Base-by-base conservation (phyloP, 2,329 filamentous ascomycete species). In the Biscogniauxia mediterranea region DNA sequence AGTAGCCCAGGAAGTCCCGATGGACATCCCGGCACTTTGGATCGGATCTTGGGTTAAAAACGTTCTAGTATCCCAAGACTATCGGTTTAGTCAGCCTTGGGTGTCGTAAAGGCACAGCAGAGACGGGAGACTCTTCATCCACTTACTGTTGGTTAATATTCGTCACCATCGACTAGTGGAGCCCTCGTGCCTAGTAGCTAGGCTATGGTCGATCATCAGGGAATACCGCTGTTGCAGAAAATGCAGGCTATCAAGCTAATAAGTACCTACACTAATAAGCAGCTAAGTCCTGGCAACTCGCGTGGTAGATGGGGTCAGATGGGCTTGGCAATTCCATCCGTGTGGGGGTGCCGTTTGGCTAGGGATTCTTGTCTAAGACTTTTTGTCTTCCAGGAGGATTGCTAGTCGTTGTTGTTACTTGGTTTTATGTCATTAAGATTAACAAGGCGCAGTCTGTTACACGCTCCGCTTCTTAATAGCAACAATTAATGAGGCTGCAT, bases 251-350 rank as follows among this genome's bases (percentile, higher is more conserved):
- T 46, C 38, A 46, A 46, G 38, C 38, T 46, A 46, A 46, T 15
- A 46, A 46, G 38, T 46, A n/a, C 38, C 38, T n/a, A n/a, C n/a
- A n/a, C n/a, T 46, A 46, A 46, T 46, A 54, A 63, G 54, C 25
- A 57, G 59, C 53, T 63, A 62, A 56, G 62, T 63, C 64, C 62
- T 63, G 55, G 64, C 65, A 57, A 58, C 59, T 66, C 64, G 64
- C 64, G 64, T 66, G 64, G 64, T 60, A 66, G 59, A 66, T 66
- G 64, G 64, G 60, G 63, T 65, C 56, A 59, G 51, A 59, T 52
- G 15, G 61, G 59, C 64, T 66, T 66, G 64, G 64, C 64, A 61
- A 61, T 58, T 55, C 58, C 62, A 57, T 58, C 59, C 59, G 60
- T 62, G 51, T 66, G 62, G 61, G 61, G 64, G 60, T 61, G 64